Evolutionary conservation across 805 yeast species (phyloP).

Genomic region (Yamadazyma tumulicola): DNA sequence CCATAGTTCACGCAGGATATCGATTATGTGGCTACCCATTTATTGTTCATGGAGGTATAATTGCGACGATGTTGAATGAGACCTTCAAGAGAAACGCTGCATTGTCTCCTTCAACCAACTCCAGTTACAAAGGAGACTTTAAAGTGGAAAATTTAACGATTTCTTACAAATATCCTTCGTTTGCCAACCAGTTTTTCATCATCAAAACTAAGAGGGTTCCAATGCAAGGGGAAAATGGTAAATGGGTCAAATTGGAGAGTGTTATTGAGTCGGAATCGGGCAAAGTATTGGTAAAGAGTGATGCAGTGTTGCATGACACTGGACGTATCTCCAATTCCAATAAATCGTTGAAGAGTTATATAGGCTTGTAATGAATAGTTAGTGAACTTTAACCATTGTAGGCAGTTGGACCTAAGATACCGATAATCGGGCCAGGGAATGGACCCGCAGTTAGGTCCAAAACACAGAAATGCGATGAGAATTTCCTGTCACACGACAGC

Average conservation of each 20-base stretch:
- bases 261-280: constrained; percentile 52
- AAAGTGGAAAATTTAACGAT: constrained; percentile 48
- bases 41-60: constrained; percentile 82
- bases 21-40: constrained; percentile 83
- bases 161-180: constrained; percentile 66
- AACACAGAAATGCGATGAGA: constrained; percentile 3
- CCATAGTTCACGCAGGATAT: constrained; percentile 75
- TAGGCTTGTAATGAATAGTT: background rate
- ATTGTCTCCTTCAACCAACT: constrained; percentile 31
- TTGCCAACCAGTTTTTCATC: constrained; percentile 73
- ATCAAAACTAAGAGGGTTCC: constrained; percentile 47
- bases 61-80: constrained; percentile 79
- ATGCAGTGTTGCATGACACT: constrained; percentile 44
- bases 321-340: constrained; percentile 13
- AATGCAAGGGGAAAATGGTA: constrained; percentile 21
- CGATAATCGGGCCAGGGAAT: no score
- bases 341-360: background rate
- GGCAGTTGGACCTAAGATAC: no score
- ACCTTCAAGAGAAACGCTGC: constrained; percentile 56
- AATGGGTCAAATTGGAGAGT: constrained; percentile 45
- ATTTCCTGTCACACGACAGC: constrained; percentile 2
- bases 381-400: no score
- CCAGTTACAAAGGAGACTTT: constrained; percentile 40
- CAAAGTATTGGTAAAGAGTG: constrained; percentile 53
- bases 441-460: no score